A percentile compares a stretch with the other conserved stretches of the same genome.
phyloP scores from a whole-genome alignment of 2,329 filamentous ascomycete genomes.

The Botrytis fabae region DNA sequence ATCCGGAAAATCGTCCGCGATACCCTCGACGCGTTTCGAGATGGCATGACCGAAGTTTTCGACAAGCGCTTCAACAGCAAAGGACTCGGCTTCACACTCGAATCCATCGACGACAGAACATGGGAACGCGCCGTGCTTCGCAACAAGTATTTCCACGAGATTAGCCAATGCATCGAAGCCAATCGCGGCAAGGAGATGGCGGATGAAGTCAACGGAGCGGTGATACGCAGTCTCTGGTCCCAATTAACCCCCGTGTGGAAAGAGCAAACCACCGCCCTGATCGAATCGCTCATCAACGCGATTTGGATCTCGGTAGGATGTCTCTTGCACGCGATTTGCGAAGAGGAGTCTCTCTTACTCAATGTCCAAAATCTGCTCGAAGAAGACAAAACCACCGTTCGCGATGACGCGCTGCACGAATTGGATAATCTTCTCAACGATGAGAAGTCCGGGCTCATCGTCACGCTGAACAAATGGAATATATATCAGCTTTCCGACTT shows the following conservation, averaged over 20 bases:
- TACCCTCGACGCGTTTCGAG: background rate
- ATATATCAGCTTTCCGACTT: background rate
- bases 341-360: background rate
- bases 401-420: background rate
- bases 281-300: background rate
- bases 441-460: background rate
- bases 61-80: background rate
- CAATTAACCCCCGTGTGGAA: background rate
- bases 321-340: background rate
- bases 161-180: background rate
- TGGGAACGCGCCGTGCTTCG: background rate
- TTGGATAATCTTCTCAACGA: background rate
- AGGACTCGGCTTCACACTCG: background rate
- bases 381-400: background rate
- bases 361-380: background rate
- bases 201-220: slow-evolving; percentile 2
- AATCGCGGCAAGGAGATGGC: slow-evolving; percentile 6
- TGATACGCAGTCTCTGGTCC: slow-evolving; percentile 9
- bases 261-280: background rate
- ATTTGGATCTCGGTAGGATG: background rate
- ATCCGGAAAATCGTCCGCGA: slow-evolving; percentile 11
- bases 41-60: background rate
- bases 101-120: background rate
- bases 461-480: slow-evolving; percentile 7
- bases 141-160: background rate